Conservation (phyloP, 257 asterid species). For the Nyctanthes arbortristis region DNA sequence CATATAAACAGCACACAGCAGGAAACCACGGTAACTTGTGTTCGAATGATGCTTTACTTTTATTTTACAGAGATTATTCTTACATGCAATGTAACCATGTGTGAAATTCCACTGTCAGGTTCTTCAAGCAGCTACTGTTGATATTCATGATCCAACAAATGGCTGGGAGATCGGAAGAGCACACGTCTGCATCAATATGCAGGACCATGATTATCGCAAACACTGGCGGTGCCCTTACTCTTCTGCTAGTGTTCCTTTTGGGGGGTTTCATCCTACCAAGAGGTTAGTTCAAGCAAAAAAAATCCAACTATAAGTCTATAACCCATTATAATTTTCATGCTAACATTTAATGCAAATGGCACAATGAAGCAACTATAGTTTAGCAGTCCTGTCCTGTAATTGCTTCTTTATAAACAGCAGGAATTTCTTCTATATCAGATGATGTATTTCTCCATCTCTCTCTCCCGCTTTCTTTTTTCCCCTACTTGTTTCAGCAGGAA, state of each 20-base stretch:
- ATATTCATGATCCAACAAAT: conserved; percentile 50
- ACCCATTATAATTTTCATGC: not conserved
- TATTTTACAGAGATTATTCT: not conserved
- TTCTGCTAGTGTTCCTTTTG: conserved; percentile 45
- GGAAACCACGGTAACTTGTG: not conserved
- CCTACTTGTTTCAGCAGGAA: too few species aligned
- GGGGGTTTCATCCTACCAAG: conserved; percentile 69
- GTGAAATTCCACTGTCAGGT: conserved; percentile 34
- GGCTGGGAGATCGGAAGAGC: conserved; percentile 59
- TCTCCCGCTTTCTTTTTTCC: too few species aligned
- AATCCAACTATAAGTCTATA: not conserved
- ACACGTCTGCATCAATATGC: conserved; percentile 50
- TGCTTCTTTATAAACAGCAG: not conserved
- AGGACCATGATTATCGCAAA: conserved; percentile 59
- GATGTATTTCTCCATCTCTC: too few species aligned
- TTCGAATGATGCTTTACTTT: not conserved
- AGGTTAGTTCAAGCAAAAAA: conserved; percentile 31
- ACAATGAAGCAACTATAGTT: conserved; percentile 6
- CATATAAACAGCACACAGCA: not conserved
- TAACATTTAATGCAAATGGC: not conserved
- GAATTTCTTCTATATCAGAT: too few species aligned
- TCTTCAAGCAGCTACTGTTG: conserved; percentile 60
- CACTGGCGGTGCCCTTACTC: conserved; percentile 55
- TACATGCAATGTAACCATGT: not conserved
- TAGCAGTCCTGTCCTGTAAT: not conserved